Evolutionary conservation across 352 stramenopile species (phyloP).

Genomic region (Phytophthora vignae): DNA sequence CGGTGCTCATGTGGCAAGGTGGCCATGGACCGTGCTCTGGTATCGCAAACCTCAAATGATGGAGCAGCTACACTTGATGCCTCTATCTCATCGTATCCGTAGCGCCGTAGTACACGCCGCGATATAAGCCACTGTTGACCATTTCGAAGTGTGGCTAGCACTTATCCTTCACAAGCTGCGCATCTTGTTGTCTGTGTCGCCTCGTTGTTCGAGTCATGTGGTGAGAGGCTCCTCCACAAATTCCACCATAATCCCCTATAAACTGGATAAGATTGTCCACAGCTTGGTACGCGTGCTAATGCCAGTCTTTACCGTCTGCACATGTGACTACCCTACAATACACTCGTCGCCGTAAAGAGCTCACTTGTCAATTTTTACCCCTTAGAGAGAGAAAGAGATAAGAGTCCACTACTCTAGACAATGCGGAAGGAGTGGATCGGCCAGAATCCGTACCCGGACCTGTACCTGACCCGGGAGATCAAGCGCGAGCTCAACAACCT

Average conservation of each 20-base stretch:
- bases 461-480: conserved; percentile 32
- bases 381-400: background rate
- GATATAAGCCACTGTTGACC: background rate
- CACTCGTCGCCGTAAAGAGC: background rate
- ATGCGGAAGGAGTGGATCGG: conserved; percentile 39
- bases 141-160: background rate
- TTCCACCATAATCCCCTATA: background rate
- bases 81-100: too few relatives aligned
- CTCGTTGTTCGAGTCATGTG: background rate
- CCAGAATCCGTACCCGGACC: conserved; percentile 39
- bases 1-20: too few relatives aligned
- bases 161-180: background rate
- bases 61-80: too few relatives aligned
- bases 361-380: background rate
- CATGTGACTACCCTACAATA: background rate
- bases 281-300: background rate
- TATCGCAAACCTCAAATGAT: too few relatives aligned
- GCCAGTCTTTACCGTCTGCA: background rate
- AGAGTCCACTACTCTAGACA: background rate
- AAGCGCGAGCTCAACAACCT: conserved; percentile 39
- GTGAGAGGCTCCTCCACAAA: background rate
- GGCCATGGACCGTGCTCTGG: too few relatives aligned
- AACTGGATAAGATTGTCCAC: background rate
- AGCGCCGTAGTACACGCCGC: too few relatives aligned
- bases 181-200: background rate